Base-by-base conservation (phyloP, 1,284 basidiomycete species). In the Moesziomyces antarcticus region DNA sequence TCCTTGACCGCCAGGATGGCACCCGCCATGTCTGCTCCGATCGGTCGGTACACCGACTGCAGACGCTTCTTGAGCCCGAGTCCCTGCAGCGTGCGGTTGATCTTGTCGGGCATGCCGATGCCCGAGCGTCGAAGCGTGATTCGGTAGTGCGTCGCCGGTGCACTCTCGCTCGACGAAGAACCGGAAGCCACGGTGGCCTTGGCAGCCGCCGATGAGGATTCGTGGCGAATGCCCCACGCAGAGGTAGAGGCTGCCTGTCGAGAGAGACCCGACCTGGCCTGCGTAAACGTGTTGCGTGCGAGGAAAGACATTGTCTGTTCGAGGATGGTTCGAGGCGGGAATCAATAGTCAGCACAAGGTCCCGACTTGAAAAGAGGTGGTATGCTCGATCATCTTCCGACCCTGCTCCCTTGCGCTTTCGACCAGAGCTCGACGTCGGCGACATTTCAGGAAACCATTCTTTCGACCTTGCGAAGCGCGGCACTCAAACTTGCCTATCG, bases 1-100 rank as follows among this genome's bases (percentile, higher is more conserved):
- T 94, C 93, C 87, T 94, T 94, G 59, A 94, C 89, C 14, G 86
- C 85, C 42, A 94, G 86, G 52, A 94, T 92, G 82, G 92, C 92
- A 24, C 93, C 93, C 0, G 92, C 93, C 22, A 89, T 87, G 64
- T 91, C 90, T 0, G 90, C 89, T 0, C 87, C 87, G 72, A 93
- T 91, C 8, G 86, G 85, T 67, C 92, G 90, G 84, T 91, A 94
- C 40, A 94, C 92, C 0, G 91, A 93, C 79, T 93, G 91, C 85
- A 91, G 88, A 30, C 93, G 88, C 65, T 90, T 86, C 83, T 91
- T 91, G 54, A 94, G 87, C 0, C 93, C 93, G 1, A 94, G 88
- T 0, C 91, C 88, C 21, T 88, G 87, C 21, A 94, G 87, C 0
- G 92, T 93, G 50, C 88, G 90, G 82, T 92, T 88, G 68, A 89